These are phyloP conservation scores for Arabidopsis lyrata DNA, from an alignment of 441 rosid species.

Conservation along the genomic window DNA sequence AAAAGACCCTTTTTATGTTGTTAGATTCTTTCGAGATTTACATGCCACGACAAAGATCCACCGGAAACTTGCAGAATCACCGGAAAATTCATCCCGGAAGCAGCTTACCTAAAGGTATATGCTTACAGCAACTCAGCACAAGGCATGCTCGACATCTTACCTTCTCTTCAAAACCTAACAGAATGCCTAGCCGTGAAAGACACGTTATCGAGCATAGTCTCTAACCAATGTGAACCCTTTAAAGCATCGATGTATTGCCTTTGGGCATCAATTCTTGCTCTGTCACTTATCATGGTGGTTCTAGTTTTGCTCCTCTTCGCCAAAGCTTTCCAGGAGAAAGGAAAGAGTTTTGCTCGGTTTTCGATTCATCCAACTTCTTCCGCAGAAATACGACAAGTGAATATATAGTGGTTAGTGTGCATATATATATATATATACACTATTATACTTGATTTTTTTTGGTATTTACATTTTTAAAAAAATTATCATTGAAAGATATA, in stretches of 20 bases:
- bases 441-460: background rate
- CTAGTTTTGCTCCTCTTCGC: conserved; percentile 52
- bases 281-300: conserved; percentile 56
- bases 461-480: background rate
- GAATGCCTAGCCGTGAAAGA: conserved; percentile 53
- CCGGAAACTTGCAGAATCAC: conserved; percentile 44
- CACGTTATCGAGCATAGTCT: conserved; percentile 48
- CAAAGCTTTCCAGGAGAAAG: conserved; percentile 54
- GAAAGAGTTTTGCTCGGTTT: conserved; percentile 49
- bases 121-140: conserved; percentile 59
- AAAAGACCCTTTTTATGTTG: background rate
- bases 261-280: conserved; percentile 65
- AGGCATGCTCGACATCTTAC: conserved; percentile 53
- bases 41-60: conserved; percentile 50
- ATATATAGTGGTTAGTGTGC: conserved; percentile 14
- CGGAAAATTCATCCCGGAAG: conserved; percentile 56
- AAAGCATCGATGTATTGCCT: conserved; percentile 44
- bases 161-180: conserved; percentile 57
- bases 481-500: background rate
- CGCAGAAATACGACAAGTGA: conserved; percentile 29
- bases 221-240: conserved; percentile 57
- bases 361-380: conserved; percentile 45
- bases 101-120: conserved; percentile 47
- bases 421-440: too few relatives aligned
- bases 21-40: conserved; percentile 60